phyloP scores from a whole-genome alignment of 2,329 filamentous ascomycete species.

The Fusarium mangiferae region DNA sequence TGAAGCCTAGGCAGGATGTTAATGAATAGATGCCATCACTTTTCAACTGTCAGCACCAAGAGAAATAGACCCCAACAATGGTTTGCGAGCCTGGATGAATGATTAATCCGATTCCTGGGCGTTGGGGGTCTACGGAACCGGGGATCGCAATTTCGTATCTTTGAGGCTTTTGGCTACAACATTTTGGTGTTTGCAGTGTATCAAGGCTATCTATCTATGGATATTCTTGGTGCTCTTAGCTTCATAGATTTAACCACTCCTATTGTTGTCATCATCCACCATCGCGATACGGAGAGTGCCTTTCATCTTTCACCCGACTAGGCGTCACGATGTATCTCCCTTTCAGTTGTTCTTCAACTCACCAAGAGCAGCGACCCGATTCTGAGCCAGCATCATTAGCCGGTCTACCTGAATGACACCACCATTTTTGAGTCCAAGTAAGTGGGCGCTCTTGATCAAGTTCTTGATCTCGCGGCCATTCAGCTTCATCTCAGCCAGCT shows the following conservation, averaged over 20 bases:
- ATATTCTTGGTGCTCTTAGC: too few relatives aligned
- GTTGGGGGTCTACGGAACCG: background rate
- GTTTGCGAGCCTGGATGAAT: background rate
- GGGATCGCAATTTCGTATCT: accelerated
- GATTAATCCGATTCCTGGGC: accelerated
- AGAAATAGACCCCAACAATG: background rate
- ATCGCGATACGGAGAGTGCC: background rate
- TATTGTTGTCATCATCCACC: background rate
- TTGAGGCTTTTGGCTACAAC: too few relatives aligned
- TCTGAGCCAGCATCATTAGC: slow-evolving; percentile 48
- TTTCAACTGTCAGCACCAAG: background rate
- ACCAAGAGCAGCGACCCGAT: slow-evolving; percentile 38
- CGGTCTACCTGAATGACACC: slow-evolving; percentile 44
- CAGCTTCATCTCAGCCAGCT: slow-evolving; percentile 52
- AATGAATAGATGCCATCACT: background rate
- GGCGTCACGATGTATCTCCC: background rate
- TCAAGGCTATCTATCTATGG: background rate
- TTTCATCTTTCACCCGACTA: background rate
- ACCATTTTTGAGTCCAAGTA: slow-evolving; percentile 48
- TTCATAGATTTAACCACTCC: background rate
- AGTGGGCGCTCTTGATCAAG: slow-evolving; percentile 52
- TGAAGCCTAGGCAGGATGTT: background rate
- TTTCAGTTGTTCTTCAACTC: background rate
- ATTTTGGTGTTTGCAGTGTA: background rate
- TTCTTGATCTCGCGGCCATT: slow-evolving; percentile 64